Conservation (phyloP, 2,329 filamentous ascomycete species). For the Rhynchosporium agropyri region DNA sequence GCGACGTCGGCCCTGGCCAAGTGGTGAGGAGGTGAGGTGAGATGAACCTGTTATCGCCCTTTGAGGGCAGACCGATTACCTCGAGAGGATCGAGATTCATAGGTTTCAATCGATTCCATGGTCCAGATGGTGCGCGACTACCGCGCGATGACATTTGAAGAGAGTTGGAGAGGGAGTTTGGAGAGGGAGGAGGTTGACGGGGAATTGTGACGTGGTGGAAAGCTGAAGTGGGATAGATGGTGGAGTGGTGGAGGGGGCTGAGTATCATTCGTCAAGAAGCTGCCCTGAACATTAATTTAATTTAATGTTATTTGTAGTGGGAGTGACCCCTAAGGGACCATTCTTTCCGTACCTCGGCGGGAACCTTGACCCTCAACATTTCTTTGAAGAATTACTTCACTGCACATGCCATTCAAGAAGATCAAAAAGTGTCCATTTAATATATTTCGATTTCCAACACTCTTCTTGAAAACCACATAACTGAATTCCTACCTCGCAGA, state of each 20-base stretch:
- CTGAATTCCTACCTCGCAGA: background rate
- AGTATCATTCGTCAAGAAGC: too few species aligned
- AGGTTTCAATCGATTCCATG: slow-evolving; percentile 74
- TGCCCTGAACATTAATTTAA: too few species aligned
- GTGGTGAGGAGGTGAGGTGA: slow-evolving; percentile 10
- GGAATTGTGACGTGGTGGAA: background rate
- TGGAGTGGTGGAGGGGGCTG: too few species aligned
- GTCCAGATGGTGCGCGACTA: slow-evolving; percentile 51
- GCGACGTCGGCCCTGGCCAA: background rate
- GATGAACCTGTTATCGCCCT: slow-evolving; percentile 79
- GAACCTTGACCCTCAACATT: slow-evolving; percentile 22
- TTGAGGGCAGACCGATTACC: slow-evolving; percentile 82
- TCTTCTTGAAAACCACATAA: background rate
- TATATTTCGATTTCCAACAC: background rate
- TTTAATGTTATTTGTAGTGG: too few species aligned
- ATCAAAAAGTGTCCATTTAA: too few species aligned
- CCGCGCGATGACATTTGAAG: slow-evolving; percentile 38
- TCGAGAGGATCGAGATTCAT: slow-evolving; percentile 77
- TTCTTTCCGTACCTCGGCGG: slow-evolving; percentile 4
- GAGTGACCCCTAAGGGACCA: too few species aligned
- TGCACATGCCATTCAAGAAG: slow-evolving; percentile 5
- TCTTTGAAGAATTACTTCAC: background rate
- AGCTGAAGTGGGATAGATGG: too few species aligned
- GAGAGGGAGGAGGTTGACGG: slow-evolving; percentile 3
- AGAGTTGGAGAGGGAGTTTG: slow-evolving; percentile 7